Evolutionary conservation across 2,329 filamentous ascomycete genomes (phyloP).

Genomic region (Venturia effusa): DNA sequence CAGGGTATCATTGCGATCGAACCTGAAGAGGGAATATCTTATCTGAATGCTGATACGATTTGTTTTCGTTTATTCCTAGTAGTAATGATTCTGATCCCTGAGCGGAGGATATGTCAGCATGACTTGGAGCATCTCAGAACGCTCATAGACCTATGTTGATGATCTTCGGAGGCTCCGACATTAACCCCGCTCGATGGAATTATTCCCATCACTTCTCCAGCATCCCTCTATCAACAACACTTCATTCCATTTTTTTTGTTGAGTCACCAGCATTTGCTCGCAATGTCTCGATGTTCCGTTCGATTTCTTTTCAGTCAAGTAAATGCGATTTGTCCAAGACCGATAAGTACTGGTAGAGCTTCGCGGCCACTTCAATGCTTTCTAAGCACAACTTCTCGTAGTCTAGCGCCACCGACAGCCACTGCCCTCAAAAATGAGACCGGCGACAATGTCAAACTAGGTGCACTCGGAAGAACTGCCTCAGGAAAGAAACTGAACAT

Average conservation of each 20-base stretch:
- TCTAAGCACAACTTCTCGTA: background rate
- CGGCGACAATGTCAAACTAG: conserved; percentile 30
- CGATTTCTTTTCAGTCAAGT: background rate
- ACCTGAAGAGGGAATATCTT: no score
- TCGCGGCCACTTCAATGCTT: background rate
- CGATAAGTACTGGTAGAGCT: background rate
- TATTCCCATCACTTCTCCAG: background rate
- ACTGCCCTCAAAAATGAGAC: conserved; percentile 26
- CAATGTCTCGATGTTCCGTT: background rate
- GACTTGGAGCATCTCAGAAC: background rate
- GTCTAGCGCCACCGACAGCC: conserved; percentile 21
- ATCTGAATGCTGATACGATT: no score
- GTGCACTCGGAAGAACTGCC: conserved; percentile 35
- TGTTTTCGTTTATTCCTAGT: no score
- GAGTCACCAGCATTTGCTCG: no score
- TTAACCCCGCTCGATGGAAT: background rate
- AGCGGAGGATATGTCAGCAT: no score
- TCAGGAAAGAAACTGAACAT: conserved; percentile 36
- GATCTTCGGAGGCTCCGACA: no score
- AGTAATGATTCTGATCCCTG: no score
- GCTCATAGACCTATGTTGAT: no score
- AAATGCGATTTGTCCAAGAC: no score
- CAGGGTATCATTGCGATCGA: no score
- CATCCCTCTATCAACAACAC: background rate
- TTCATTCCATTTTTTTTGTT: background rate